Evolutionary conservation across 2,329 filamentous ascomycete species (phyloP), one percentile per base, ranked within the genome.

Genomic region (Trichoderma arundinaceum): DNA sequence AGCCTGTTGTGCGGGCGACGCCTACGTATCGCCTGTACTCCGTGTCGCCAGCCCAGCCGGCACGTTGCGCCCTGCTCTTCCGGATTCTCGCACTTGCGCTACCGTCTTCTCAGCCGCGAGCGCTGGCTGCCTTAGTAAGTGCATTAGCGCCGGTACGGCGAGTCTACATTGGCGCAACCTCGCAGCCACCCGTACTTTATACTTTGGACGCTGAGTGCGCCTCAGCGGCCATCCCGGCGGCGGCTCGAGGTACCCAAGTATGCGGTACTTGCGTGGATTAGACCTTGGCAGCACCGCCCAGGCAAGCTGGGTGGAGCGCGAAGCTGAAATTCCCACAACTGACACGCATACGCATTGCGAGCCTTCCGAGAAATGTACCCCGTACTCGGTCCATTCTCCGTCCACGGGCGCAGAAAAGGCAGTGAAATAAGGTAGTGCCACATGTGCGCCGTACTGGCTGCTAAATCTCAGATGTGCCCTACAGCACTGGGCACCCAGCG

Each of bases 291-390:
- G 22, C 22, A 28, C 43, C 28, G 58, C 58, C 35, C 53, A 62
- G 38, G 41, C 58, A 33, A 39, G 43, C 43, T 33, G 59, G 41
- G 48, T 62, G 59, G 19, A 53, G 59, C 38, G 38, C 59, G 12
- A 43, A n/a, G 48, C 22, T 28, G 10, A 43, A 17, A 52, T 53
- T 44, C 59, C 59, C 59, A 53, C 59, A 28, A 53, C 59, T 62
- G 59, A 53, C 59, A 62, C 39, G 59, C 57, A 60, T 60, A 58
- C 54, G 57, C 59, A 52, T 53, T 62, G 48, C 59, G 48, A 62
- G 48, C 48, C 38, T 53, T 62, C 59, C 48, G 35, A 52, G 48
- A 53, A 53, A 52, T 28, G 51, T 35, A 46, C 41, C 17, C 39
- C 54, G 19, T 33, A 41, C 22, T 28, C 22, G 22, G 22, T 28